Evolutionary conservation across 1,139 yeast species (phyloP).

Genomic region (Magnusiomyces magnusii): DNA sequence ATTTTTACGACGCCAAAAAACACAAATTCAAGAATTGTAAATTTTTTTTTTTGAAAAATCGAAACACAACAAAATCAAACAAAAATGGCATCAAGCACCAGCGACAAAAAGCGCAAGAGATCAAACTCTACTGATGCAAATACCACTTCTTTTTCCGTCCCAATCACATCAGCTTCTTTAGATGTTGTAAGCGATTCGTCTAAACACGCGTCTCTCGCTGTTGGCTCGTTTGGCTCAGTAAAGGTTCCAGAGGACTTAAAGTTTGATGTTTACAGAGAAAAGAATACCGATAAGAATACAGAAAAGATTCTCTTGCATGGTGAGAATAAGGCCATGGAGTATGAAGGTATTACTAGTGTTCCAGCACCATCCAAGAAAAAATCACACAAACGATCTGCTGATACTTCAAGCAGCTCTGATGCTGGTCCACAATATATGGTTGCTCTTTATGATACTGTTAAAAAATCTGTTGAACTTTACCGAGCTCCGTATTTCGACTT

Average conservation of each 20-base stretch:
- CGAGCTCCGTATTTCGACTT: conserved; percentile 52
- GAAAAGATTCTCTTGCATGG: conserved; percentile 58
- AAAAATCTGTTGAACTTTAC: conserved; percentile 52
- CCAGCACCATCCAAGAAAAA: not conserved
- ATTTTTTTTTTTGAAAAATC: too few relatives aligned
- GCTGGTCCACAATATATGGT: conserved; percentile 10
- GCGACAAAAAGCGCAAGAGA: conserved; percentile 8
- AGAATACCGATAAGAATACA: conserved; percentile 33
- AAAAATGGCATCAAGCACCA: conserved; percentile 3
- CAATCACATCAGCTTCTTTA: not conserved
- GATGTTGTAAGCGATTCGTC: conserved; percentile 8
- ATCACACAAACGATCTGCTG: conserved; percentile 7
- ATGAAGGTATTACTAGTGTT: conserved; percentile 51
- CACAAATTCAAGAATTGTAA: too few relatives aligned
- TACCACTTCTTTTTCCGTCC: not conserved
- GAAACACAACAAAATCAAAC: too few relatives aligned
- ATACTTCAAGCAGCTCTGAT: conserved; percentile 20
- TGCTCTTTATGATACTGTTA: conserved; percentile 62
- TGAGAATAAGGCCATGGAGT: conserved; percentile 63
- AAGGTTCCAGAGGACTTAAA: conserved; percentile 51
- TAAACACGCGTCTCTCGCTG: conserved; percentile 15
- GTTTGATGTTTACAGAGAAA: conserved; percentile 54
- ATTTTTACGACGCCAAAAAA: too few relatives aligned
- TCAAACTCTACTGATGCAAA: not conserved
- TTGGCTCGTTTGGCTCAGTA: conserved; percentile 66